phyloP scores from a whole-genome alignment of 2,329 filamentous ascomycete species.

The Verticillium albo-atrum region DNA sequence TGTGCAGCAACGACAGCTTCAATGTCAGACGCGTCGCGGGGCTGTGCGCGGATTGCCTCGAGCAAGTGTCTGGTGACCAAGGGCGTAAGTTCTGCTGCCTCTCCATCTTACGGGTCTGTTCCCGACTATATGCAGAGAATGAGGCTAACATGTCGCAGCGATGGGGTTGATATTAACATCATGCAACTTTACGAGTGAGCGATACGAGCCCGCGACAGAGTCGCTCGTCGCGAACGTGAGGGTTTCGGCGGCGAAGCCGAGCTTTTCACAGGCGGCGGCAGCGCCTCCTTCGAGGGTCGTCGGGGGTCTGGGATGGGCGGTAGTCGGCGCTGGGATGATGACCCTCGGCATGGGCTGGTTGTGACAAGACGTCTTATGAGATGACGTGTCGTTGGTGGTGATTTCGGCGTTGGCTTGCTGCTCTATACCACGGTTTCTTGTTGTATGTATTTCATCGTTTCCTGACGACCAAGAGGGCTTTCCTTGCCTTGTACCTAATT shows the following conservation, averaged over 20 bases:
- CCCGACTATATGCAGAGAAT: too few species aligned
- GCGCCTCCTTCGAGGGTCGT: neutral
- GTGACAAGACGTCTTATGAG: neutral
- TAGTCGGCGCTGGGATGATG: neutral
- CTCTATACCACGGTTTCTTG: neutral
- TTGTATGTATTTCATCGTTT: neutral
- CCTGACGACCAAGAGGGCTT: neutral
- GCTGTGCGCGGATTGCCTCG: conserved; percentile 33
- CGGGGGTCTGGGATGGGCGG: neutral
- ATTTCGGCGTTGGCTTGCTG: neutral
- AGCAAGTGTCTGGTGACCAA: conserved; percentile 15
- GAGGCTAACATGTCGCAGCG: conserved; percentile 17
- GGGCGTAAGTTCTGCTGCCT: neutral
- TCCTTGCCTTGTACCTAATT: too few species aligned
- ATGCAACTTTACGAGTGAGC: conserved; percentile 26
- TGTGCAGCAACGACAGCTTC: conserved; percentile 34
- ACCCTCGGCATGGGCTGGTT: neutral
- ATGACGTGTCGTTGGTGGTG: too few species aligned
- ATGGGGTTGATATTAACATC: conserved; percentile 28
- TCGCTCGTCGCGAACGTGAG: conserved; percentile 24
- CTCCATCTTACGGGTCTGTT: too few species aligned
- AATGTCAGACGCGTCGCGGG: conserved; percentile 31
- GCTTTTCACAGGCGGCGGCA: neutral
- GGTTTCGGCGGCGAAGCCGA: conserved; percentile 26
- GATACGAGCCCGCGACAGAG: conserved; percentile 25